A percentile compares a stretch with the other conserved stretches of the same genome.
Conservation (phyloP, 352 stramenopile species). For the Phytophthora crassamura region DNA sequence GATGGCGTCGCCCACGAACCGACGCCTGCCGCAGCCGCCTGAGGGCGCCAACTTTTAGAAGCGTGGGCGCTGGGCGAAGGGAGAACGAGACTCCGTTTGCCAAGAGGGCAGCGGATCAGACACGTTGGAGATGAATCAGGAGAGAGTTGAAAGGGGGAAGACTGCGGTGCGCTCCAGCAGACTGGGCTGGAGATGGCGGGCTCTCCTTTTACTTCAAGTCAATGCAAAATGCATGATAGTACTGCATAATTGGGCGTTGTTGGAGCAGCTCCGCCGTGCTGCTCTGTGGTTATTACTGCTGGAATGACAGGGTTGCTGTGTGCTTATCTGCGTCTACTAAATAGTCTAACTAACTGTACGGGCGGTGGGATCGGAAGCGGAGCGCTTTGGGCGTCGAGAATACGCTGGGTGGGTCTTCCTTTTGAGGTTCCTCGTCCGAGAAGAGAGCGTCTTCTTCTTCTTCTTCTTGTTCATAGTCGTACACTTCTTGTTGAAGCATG, state of each 20-base stretch:
- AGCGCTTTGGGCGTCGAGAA: constrained; percentile 37
- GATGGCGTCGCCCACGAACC: constrained; percentile 90
- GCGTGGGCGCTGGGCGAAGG: constrained; percentile 4
- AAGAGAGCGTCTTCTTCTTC: constrained; percentile 1
- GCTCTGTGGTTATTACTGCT: no score
- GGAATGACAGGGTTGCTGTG: constrained; percentile 9
- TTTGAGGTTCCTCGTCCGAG: constrained; percentile 21
- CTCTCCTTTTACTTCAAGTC: constrained; percentile 33
- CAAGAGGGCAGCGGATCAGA: constrained; percentile 15
- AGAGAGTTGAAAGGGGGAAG: constrained; percentile 1
- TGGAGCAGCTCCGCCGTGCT: neutral
- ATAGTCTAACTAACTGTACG: constrained; percentile 38
- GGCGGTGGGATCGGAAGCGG: constrained; percentile 22
- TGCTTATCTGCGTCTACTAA: constrained; percentile 23
- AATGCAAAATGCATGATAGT: constrained; percentile 43
- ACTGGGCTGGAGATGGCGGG: constrained; percentile 2
- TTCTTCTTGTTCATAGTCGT: constrained; percentile 21
- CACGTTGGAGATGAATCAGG: constrained; percentile 14
- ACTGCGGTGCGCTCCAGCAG: constrained; percentile 9
- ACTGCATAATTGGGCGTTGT: constrained; percentile 29
- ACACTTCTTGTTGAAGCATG: constrained; percentile 9
- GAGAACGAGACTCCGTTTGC: constrained; percentile 1
- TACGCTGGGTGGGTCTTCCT: constrained; percentile 22
- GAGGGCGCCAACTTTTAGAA: constrained; percentile 93
- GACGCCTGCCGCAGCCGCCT: constrained; percentile 90